A percentile compares a stretch with the other conserved stretches of the same genome.
phyloP scores from a whole-genome alignment of 805 yeast genomes.

The Lachancea cidri region DNA sequence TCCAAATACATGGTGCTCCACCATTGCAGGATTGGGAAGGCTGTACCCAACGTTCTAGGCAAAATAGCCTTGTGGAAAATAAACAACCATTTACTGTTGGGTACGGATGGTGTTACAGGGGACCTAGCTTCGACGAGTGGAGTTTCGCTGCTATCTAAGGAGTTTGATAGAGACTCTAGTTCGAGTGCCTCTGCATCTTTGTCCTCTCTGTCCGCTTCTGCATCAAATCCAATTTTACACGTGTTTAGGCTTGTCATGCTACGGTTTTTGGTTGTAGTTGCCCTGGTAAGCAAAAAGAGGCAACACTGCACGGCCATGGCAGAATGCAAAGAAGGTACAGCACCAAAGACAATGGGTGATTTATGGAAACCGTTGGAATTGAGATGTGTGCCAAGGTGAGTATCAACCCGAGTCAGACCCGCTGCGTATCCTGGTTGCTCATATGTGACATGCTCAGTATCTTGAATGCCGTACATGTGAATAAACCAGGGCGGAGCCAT shows the following conservation, averaged over 20 bases:
- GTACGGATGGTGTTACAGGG: conserved; percentile 2
- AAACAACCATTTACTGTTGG: conserved; percentile 17
- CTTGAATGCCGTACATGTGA: conserved; percentile 53
- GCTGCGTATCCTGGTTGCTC: conserved; percentile 68
- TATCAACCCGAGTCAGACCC: conserved; percentile 61
- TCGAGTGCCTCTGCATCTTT: conserved; percentile 2
- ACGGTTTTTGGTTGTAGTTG: conserved; percentile 16
- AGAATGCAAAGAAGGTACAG: conserved; percentile 56
- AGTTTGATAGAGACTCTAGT: conserved; percentile 3
- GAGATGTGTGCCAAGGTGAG: conserved; percentile 55
- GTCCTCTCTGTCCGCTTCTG: background rate
- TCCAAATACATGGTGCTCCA: conserved; percentile 72
- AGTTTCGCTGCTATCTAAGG: background rate
- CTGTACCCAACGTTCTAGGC: conserved; percentile 33
- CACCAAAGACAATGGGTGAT: conserved; percentile 67
- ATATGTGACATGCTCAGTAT: conserved; percentile 44
- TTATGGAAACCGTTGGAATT: conserved; percentile 59
- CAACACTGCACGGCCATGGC: conserved; percentile 56
- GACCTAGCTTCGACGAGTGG: conserved; percentile 1
- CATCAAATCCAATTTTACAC: background rate
- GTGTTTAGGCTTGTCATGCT: background rate
- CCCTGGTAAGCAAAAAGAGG: conserved; percentile 39
- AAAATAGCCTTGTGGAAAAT: conserved; percentile 23
- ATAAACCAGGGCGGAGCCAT: conserved; percentile 76
- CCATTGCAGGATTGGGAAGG: conserved; percentile 56